Base-by-base conservation (phyloP, 2,329 filamentous ascomycete species). In the Spiromastix sp. region DNA sequence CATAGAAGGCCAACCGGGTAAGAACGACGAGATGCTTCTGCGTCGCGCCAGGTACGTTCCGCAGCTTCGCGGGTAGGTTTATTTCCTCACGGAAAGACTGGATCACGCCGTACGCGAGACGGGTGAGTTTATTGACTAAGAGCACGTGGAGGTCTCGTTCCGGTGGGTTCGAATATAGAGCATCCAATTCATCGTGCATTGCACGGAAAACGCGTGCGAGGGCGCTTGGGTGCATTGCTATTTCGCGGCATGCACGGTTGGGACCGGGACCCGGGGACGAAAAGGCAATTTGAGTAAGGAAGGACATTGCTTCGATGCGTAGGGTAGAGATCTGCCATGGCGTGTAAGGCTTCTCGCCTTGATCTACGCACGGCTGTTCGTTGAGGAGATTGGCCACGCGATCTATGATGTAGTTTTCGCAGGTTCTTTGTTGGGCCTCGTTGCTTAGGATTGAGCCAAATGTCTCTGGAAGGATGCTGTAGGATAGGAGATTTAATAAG, bases 1-100 rank as follows among this genome's bases (percentile, higher is more conserved):
- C 85, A 4, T 77, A 79, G 55, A 94, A 95, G 0, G 84, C 85
- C n/a, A 96, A 63, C 27, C 89, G 66, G 0, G 85, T 86, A 29
- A 98, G 64, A 2, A 77, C 77, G 7, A 95, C 73, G 1, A 93
- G 66, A 49, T 93, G 89, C 34, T 86, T 85, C 50, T 94, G 85
- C 34, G 76, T 74, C 0, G 79, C 83, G 3, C 85, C 84, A 4
- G 75, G 70, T 0, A 83, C 73, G 6, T 72, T 71, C 0, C 71
- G 68, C 4, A 94, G 66, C 55, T 89, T 93, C 32, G 73, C 70
- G 32, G 77, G 71, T 42, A 93, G 74, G 45, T 89, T 74, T 47
- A 79, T 67, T 16, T 67, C 60, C 13, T 71, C 61, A 4, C 81
- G 71, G 51, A 86, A 82, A 13, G 55, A 62, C 2, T 61, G 70